Evolutionary conservation across 306 rosid genomes (phyloP).

Genomic region (Ammopiptanthus mongolicus): DNA sequence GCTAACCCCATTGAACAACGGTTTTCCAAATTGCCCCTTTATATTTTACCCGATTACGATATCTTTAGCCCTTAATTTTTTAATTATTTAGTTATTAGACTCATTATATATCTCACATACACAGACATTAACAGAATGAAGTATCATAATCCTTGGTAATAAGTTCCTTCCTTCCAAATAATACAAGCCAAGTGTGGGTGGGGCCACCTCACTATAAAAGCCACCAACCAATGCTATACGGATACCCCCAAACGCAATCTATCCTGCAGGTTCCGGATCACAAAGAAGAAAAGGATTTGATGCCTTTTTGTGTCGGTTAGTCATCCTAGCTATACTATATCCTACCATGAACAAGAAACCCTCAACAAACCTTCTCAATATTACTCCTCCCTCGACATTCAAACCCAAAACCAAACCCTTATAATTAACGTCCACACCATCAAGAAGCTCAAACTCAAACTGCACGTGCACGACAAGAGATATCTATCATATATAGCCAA

Average conservation of each 20-base stretch:
- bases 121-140: no score
- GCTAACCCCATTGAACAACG: no score
- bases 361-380: constrained; percentile 37
- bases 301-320: constrained; percentile 54
- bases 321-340: neutral
- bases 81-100: no score
- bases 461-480: neutral
- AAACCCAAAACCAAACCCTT: neutral
- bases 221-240: constrained; percentile 6
- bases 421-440: neutral
- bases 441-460: neutral
- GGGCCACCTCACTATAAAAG: constrained; percentile 36
- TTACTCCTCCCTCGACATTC: neutral
- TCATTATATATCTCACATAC: no score
- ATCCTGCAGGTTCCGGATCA: constrained; percentile 3
- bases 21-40: no score
- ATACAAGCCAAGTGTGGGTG: constrained; percentile 29
- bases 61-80: no score
- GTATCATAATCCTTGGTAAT: neutral
- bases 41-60: no score
- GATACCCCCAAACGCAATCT: constrained; percentile 4
- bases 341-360: constrained; percentile 31
- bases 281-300: constrained; percentile 50
- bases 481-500: no score
- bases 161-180: neutral